Conservation (phyloP, 1,139 yeast genomes). For the Tardiomyces depauwii region DNA sequence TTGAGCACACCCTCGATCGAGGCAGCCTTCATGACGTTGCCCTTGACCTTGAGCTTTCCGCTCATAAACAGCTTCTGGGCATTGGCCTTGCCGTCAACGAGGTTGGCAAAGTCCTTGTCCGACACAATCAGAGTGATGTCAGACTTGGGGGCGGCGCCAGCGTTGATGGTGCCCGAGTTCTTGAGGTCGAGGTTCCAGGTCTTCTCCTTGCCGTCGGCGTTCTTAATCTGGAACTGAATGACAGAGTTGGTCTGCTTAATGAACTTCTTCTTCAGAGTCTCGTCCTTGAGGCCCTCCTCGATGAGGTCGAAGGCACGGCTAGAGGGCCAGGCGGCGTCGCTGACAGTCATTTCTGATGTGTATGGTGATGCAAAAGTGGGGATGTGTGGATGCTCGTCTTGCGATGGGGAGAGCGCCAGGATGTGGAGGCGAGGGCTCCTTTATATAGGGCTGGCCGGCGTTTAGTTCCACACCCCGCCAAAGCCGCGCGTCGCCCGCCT, state of each 20-base stretch:
- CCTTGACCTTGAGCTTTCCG: constrained; percentile 78
- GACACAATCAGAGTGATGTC: constrained; percentile 57
- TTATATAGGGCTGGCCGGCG: no score
- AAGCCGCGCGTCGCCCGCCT: no score
- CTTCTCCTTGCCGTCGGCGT: constrained; percentile 52
- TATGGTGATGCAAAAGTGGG: no score
- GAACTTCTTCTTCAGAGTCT: constrained; percentile 22
- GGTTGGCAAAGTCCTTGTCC: constrained; percentile 50
- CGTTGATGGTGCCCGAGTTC: constrained; percentile 44
- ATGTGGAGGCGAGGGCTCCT: no score
- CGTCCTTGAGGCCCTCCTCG: constrained; percentile 18
- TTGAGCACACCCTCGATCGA: constrained; percentile 64
- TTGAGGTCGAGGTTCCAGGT: constrained; percentile 68
- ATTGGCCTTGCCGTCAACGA: constrained; percentile 68
- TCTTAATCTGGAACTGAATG: constrained; percentile 58
- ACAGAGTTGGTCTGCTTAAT: constrained; percentile 45
- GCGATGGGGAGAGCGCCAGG: no score
- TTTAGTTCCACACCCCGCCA: no score
- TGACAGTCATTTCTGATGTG: no score
- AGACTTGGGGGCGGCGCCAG: constrained; percentile 38
- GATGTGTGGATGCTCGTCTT: no score
- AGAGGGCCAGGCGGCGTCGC: no score
- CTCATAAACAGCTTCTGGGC: constrained; percentile 78
- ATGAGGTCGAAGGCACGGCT: constrained; percentile 24
- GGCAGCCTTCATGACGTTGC: constrained; percentile 85